Evolutionary conservation across 78 protist genomes (phyloP), one percentile per base, ranked within the genome.

Genomic region (Pigoraptor vietnamica): DNA sequence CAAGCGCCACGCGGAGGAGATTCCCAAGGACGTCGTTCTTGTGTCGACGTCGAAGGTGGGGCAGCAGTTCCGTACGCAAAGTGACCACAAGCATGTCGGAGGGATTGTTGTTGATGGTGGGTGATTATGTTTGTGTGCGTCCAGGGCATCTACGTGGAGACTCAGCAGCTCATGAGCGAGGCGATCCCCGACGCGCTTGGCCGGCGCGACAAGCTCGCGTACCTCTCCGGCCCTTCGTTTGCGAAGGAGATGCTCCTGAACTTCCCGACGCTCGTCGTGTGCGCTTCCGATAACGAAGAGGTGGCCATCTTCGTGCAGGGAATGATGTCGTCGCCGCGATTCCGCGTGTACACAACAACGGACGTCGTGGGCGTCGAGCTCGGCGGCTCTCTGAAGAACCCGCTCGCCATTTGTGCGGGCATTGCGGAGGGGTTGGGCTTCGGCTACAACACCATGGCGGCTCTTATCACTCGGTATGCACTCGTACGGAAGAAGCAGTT

Each of bases 281-380:
- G 56, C 39, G 96, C 96, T 29, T 23, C 87, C 37, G 90, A 36
- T n/a, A 0, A 23, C 37, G 39, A 34, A 21, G 88, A 67, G 35
- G 82, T 92, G 37, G 94, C 95, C 39, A 35, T 19, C 40, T 38
- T 56, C 2, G 90, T 93, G 6, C 89, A 89, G 87, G 35, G 23
- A 33, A 19, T 33, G 81, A 23, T 93, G 48, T 87, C 89, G 32
- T 89, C 90, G 90, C 88, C 33, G 35, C 9, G 24, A 40, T 93
- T 93, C 92, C 95, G 95, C 34, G 90, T 82, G 24, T 93, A 93
- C 93, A 79, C 88, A 6, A 37, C 90, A 84, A 38, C 23, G 34
- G 96, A 95, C 40, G 93, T 95, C n/a, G 56, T 87, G 9, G 96
- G 97, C 40, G 93, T 90, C 40, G 97, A 95, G 93, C 37, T 95